Evolutionary conservation across 345 rosid species (phyloP), one percentile per base, ranked within the genome.

Genomic region (Isatis tinctoria): DNA sequence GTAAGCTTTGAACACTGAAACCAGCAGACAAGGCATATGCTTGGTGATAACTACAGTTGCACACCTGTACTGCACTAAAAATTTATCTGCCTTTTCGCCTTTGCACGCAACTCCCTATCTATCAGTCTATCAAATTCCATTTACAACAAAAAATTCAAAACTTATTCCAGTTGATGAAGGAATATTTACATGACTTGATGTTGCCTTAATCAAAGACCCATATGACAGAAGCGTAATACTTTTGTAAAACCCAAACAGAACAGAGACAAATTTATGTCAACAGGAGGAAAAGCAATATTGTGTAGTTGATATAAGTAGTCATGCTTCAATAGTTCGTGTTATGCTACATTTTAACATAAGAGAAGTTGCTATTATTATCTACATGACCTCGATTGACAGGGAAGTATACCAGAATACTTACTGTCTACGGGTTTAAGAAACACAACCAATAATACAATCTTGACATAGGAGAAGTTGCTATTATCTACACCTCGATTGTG

Each of bases 11-110:
- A 60, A 49, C 68, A 72, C 17, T 67, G 12, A 47, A 59, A 65
- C 69, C 63, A 72, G 28, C 67, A 77, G 80, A 71, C 76, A 77
- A 77, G 67, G 75, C 73, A 70, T 65, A 71, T 77, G 72, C 80
- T 77, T 77, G 54, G 41, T 77, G 80, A 77, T 45, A 65, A 71
- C 68, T 59, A 72, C 76, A 57, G 62, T 58, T 71, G 60, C 77
- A 77, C 58, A 72, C 52, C 73, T 77, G 81, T 72, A 16, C 10
- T 59, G 57, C 77, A 71, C 81, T 60, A 14, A 13, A 39, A 12
- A 64, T 2, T 32, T 66, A 16, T 58, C 56, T 49, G 40, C 71
- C 54, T 65, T 77, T 77, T 66, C 69, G 65, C 5, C 58, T 71
- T 41, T 66, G 77, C 80, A 77, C 76, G 80, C 80, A 77, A 77